Evolutionary conservation across 148 eudicot genomes (phyloP).

Genomic region (Cornus suecica): DNA sequence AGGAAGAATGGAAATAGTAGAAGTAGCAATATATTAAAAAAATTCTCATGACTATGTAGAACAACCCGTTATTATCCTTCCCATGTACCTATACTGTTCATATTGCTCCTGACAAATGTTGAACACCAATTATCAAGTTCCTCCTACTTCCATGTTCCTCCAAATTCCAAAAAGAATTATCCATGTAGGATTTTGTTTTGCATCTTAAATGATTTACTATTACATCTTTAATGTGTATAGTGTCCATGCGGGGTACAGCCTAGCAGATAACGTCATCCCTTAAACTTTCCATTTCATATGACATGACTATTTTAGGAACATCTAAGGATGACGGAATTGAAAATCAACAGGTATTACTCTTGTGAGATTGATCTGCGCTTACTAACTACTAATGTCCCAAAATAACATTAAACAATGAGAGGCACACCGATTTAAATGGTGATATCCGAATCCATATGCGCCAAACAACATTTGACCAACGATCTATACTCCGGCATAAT

Average conservation of each 20-base stretch:
- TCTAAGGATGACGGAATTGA: background rate
- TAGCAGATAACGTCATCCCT: background rate
- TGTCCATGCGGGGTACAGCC: background rate
- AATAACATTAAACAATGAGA: background rate
- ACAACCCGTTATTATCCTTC: background rate
- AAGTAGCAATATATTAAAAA: background rate
- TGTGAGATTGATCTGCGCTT: background rate
- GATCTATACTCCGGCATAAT: background rate
- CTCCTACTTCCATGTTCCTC: no score
- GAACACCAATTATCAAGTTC: no score
- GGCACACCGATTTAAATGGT: no score
- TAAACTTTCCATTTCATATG: background rate
- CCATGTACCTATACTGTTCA: background rate
- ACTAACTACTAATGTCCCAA: background rate
- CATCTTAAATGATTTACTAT: no score
- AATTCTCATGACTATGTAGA: background rate
- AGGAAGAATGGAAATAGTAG: background rate
- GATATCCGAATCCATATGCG: no score
- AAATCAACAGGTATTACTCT: background rate
- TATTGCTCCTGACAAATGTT: no score
- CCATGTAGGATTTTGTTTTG: no score
- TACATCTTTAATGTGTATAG: background rate
- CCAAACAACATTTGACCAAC: background rate
- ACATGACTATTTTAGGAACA: background rate
- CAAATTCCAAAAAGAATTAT: no score